These are phyloP conservation scores for Penicillium sclerotigenum DNA, from an alignment of 2,329 filamentous ascomycete species.

Conservation along the genomic window DNA sequence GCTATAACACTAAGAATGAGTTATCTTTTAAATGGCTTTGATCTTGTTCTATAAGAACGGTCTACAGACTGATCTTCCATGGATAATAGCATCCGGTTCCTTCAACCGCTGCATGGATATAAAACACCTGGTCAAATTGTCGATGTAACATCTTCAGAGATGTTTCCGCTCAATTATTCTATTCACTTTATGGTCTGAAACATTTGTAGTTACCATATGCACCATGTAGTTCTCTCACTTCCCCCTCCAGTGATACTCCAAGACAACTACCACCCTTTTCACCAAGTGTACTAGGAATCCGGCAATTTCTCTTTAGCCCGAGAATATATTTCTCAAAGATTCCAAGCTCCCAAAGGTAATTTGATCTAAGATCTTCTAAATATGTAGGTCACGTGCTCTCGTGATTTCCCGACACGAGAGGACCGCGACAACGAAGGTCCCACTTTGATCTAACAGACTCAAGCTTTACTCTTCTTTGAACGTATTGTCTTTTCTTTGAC, in stretches of 20 bases:
- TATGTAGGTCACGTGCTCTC: slow-evolving; percentile 22
- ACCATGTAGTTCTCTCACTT: background rate
- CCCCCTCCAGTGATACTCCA: background rate
- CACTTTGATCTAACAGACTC: background rate
- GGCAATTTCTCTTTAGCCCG: background rate
- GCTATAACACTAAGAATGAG: background rate
- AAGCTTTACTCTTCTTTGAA: background rate
- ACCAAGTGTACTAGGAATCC: too few species aligned
- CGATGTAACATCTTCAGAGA: background rate
- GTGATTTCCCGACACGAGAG: slow-evolving; percentile 14
- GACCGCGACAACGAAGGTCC: slow-evolving; percentile 5
- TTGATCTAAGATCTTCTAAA: background rate
- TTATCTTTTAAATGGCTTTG: background rate
- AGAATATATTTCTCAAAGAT: background rate
- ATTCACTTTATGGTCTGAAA: background rate
- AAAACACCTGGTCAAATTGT: too few species aligned
- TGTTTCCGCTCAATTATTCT: background rate
- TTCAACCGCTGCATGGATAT: background rate
- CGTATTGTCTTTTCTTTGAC: background rate
- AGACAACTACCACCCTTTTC: background rate
- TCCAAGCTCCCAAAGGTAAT: background rate
- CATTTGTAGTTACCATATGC: background rate
- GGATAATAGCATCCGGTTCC: background rate
- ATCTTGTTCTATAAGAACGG: background rate
- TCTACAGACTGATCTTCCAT: background rate